phyloP scores from a whole-genome alignment of 306 rosid genomes.

The Arachis hypogaea region DNA sequence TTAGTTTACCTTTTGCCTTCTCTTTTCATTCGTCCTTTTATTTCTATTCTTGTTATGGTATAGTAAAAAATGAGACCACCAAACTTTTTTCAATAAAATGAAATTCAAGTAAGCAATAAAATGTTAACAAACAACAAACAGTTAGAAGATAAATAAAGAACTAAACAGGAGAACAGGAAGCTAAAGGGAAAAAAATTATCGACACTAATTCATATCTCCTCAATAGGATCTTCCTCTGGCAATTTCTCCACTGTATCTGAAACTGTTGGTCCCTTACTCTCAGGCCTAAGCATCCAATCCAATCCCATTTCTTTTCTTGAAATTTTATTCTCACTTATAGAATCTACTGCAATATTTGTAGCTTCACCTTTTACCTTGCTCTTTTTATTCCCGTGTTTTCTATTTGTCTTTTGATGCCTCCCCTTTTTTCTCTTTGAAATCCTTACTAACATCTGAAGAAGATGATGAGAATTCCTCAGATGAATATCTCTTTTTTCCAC shows the following conservation, averaged over 20 bases:
- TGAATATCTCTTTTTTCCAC: no score
- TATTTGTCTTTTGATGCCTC: no score
- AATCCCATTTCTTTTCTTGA: no score
- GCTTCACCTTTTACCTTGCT: no score
- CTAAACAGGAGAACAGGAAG: not conserved
- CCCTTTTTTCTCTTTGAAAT: no score
- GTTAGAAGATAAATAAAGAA: conserved; percentile 2
- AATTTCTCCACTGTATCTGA: conserved; percentile 43
- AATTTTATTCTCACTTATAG: no score
- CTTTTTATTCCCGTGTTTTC: no score
- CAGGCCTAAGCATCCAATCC: no score
- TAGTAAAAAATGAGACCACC: conserved; percentile 9
- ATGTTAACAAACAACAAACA: not conserved
- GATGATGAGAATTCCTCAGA: no score
- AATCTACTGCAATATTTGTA: no score
- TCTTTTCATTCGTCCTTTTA: conserved; percentile 10
- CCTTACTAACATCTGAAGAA: no score
- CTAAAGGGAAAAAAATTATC: not conserved
- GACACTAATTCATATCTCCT: conserved; percentile 58
- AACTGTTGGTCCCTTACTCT: not conserved
- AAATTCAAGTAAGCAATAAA: not conserved
- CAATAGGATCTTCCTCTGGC: conserved; percentile 51
- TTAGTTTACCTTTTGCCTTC: not conserved
- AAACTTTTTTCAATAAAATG: not conserved
- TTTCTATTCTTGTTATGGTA: conserved; percentile 15